phyloP scores from a whole-genome alignment of 23 red algal species.

The Gracilaria gracilis region DNA sequence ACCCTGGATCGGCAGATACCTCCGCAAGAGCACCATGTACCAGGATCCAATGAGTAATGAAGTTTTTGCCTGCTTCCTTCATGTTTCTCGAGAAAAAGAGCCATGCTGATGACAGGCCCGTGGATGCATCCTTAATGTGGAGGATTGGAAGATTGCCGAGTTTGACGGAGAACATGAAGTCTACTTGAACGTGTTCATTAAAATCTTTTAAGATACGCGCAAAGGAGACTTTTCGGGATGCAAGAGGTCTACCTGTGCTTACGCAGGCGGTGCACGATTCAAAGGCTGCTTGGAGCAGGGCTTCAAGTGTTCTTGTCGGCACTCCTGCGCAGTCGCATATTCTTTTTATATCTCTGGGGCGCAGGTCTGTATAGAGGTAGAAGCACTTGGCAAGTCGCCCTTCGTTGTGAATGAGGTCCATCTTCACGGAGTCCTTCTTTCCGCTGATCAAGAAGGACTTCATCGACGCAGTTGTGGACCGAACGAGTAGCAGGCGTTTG shows the following conservation, averaged over 20 bases:
- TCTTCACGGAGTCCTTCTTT: too few species aligned
- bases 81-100: constrained; percentile 2
- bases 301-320: neutral
- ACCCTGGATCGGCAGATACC: constrained; percentile 13
- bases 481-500: neutral
- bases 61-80: neutral
- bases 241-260: neutral
- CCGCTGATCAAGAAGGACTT: neutral
- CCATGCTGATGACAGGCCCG: neutral
- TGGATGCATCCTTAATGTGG: neutral
- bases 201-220: neutral
- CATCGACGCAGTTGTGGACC: neutral
- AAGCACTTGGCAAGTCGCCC: neutral
- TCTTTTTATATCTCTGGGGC: neutral
- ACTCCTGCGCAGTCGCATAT: neutral
- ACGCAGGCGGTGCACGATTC: neutral
- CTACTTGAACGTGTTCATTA: neutral
- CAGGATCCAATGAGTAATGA: constrained; percentile 6
- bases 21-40: neutral
- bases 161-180: constrained; percentile 21
- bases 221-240: constrained; percentile 21
- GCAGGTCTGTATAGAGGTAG: neutral
- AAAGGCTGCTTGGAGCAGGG: neutral
- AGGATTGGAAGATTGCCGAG: constrained; percentile 35
- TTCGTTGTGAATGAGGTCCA: neutral